Conservation (phyloP, 306 rosid genomes). For the Acacia acuminata region DNA sequence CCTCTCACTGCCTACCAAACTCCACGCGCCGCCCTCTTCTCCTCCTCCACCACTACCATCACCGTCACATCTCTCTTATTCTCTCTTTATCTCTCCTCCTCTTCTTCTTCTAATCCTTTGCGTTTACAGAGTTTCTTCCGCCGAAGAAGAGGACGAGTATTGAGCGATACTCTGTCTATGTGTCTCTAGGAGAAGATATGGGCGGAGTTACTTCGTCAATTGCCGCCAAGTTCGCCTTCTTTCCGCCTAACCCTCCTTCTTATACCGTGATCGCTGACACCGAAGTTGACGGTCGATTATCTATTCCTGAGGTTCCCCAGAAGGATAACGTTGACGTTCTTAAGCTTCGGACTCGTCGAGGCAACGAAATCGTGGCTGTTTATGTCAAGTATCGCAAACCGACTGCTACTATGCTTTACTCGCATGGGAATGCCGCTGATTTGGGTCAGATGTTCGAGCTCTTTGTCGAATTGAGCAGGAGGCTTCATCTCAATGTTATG, state of each 20-base stretch:
- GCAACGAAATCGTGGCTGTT: constrained; percentile 79
- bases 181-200: constrained; percentile 47
- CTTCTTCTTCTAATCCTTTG: not conserved
- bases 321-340: constrained; percentile 85
- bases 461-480: constrained; percentile 75
- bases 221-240: constrained; percentile 95
- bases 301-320: constrained; percentile 76
- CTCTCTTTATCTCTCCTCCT: constrained; percentile 15
- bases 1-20: not conserved
- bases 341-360: constrained; percentile 71
- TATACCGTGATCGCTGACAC: constrained; percentile 56
- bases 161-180: constrained; percentile 28
- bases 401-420: constrained; percentile 75
- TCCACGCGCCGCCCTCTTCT: constrained; percentile 2
- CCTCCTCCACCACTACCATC: not conserved
- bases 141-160: not conserved
- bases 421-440: constrained; percentile 96
- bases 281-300: constrained; percentile 31
- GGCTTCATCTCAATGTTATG: constrained; percentile 87
- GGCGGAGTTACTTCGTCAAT: constrained; percentile 98
- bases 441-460: constrained; percentile 96
- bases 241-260: constrained; percentile 91
- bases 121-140: not conserved
- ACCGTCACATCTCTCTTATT: not conserved
- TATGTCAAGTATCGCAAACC: constrained; percentile 82